Percentiles rank a stretch among this genome's conserved stretches.
Conservation (phyloP, 176 grass and related monocot species). For the Luzula sylvatica region DNA sequence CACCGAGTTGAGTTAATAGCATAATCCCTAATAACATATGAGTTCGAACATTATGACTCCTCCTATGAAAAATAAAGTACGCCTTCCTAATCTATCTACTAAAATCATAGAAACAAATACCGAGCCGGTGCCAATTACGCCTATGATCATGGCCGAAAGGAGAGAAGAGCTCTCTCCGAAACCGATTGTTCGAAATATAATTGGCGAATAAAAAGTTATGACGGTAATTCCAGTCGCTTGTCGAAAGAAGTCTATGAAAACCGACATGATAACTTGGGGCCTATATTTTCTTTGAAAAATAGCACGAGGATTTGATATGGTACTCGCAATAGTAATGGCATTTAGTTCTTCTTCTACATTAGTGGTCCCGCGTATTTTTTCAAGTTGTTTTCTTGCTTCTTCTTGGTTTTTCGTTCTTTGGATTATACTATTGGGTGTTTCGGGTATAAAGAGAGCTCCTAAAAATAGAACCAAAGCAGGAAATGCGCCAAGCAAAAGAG, state of each 20-base stretch:
- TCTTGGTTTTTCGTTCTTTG: conserved; percentile 21
- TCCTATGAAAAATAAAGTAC: conserved; percentile 37
- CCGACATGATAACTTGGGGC: no score
- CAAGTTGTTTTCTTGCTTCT: conserved; percentile 15
- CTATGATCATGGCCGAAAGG: conserved; percentile 27
- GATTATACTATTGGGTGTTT: no score
- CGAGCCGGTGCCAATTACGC: conserved; percentile 8
- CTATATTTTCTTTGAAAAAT: no score
- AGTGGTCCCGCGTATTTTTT: no score
- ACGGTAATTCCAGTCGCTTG: no score
- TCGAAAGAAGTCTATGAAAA: no score
- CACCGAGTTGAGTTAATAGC: no score
- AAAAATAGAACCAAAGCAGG: no score
- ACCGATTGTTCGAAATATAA: no score
- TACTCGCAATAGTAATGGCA: conserved; percentile 26
- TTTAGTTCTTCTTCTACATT: no score
- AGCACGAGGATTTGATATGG: background rate
- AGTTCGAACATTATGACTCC: conserved; percentile 36
- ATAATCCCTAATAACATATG: conserved; percentile 42
- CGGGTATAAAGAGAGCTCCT: no score
- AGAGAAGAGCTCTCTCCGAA: conserved; percentile 57
- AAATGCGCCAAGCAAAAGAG: conserved; percentile 36
- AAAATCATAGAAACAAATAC: conserved; percentile 18
- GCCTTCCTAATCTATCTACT: conserved; percentile 33
- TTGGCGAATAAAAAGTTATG: no score